Percentiles rank a stretch among this genome's conserved stretches.
Conservation (phyloP, 192 early-diverging fungal genomes). For the Umbelopsis sp. region DNA sequence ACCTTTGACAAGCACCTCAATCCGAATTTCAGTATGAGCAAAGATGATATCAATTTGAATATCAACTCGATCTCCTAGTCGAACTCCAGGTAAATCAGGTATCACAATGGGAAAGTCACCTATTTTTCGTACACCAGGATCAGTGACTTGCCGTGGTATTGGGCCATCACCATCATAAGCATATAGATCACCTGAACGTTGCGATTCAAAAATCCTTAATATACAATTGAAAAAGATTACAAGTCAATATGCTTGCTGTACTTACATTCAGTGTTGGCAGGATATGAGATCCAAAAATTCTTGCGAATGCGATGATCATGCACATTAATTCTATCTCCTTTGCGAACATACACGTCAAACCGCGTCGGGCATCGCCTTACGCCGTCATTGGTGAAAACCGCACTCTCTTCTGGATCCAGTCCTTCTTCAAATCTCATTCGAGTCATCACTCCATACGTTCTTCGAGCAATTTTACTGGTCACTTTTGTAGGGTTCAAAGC, state of each 20-base stretch:
- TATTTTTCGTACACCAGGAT: constrained; percentile 45
- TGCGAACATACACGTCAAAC: constrained; percentile 42
- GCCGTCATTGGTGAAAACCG: constrained; percentile 43
- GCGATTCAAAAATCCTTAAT: neutral
- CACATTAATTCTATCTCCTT: constrained; percentile 43
- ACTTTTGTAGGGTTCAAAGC: constrained; percentile 40
- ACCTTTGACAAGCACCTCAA: constrained; percentile 25
- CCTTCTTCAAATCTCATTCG: constrained; percentile 48
- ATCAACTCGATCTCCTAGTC: constrained; percentile 45
- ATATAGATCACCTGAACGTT: constrained; percentile 38
- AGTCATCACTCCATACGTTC: constrained; percentile 48
- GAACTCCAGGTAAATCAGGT: constrained; percentile 40
- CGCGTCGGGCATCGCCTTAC: constrained; percentile 43
- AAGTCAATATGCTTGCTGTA: constrained; percentile 15
- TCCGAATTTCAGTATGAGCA: constrained; percentile 28
- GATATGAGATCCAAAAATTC: constrained; percentile 46
- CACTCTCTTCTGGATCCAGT: constrained; percentile 41
- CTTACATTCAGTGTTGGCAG: constrained; percentile 42
- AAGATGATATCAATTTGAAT: constrained; percentile 36
- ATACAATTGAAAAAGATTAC: neutral
- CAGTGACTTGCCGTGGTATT: constrained; percentile 47
- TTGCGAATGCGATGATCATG: constrained; percentile 35
- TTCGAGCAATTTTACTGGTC: constrained; percentile 40
- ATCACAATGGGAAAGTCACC: constrained; percentile 51
- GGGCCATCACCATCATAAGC: constrained; percentile 42